Evolutionary conservation across 225 moss, liverwort and hornwort species (phyloP).

Genomic region (Lunularia cruciata): DNA sequence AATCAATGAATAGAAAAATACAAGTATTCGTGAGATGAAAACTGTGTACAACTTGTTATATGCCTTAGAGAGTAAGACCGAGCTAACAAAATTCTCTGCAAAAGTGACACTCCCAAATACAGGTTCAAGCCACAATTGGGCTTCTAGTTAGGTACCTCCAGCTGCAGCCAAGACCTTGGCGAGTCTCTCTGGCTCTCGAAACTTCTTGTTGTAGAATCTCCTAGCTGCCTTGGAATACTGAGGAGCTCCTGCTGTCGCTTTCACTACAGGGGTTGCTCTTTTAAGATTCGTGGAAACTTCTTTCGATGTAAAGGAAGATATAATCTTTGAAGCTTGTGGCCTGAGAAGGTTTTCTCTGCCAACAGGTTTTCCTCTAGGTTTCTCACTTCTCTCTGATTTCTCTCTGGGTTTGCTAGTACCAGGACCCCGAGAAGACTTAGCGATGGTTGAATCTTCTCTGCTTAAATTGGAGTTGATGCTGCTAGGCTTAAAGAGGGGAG

Average conservation of each 20-base stretch:
- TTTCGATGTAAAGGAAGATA: conserved; percentile 18
- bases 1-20: neutral
- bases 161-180: conserved; percentile 93
- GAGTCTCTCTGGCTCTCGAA: conserved; percentile 70
- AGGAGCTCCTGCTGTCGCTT: conserved; percentile 26
- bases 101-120: neutral
- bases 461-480: neutral
- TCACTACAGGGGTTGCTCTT: conserved; percentile 23
- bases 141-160: conserved; percentile 54
- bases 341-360: neutral
- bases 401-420: neutral
- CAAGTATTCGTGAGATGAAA: neutral
- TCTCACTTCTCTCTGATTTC: neutral
- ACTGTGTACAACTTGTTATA: too few species aligned
- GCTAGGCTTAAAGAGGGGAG: neutral
- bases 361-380: neutral
- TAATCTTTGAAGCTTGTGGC: conserved; percentile 7
- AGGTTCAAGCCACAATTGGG: neutral
- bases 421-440: conserved; percentile 7
- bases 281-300: conserved; percentile 25
- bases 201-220: conserved; percentile 84
- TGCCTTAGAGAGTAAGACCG: neutral
- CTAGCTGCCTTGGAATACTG: conserved; percentile 89
- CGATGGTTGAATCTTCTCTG: conserved; percentile 12
- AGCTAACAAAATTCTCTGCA: neutral